Conservation (phyloP, 495 filamentous ascomycete species). For the Penicillium atrosanguineum region DNA sequence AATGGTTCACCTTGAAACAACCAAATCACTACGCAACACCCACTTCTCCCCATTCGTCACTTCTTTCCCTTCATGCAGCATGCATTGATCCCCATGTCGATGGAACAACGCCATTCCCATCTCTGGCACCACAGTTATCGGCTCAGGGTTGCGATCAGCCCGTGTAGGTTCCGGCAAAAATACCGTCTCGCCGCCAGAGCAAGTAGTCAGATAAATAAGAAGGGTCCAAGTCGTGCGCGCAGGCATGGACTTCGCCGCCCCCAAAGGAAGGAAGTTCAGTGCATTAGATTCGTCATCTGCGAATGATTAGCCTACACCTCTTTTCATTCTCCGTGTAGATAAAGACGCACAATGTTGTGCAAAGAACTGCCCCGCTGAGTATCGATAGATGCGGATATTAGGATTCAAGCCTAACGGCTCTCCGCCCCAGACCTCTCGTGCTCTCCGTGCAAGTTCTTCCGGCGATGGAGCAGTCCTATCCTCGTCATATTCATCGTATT, state of each 20-base stretch:
- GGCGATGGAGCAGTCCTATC: slow-evolving; percentile 6
- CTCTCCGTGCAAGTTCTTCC: background rate
- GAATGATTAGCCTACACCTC: background rate
- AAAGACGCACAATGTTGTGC: slow-evolving; percentile 68
- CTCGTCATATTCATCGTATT: slow-evolving; percentile 44
- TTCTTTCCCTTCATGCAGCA: slow-evolving; percentile 84
- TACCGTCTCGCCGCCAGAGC: slow-evolving; percentile 82
- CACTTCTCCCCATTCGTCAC: slow-evolving; percentile 85
- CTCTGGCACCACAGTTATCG: slow-evolving; percentile 67
- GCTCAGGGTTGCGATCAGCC: slow-evolving; percentile 49
- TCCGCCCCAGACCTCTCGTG: slow-evolving; percentile 64
- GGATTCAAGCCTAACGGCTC: slow-evolving; percentile 82
- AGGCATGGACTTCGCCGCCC: slow-evolving; percentile 38
- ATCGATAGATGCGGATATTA: slow-evolving; percentile 91
- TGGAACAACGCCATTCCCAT: slow-evolving; percentile 83
- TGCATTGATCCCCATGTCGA: slow-evolving; percentile 83
- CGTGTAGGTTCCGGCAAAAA: slow-evolving; percentile 77
- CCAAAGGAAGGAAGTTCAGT: slow-evolving; percentile 52
- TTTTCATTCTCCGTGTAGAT: background rate
- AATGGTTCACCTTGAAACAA: slow-evolving; percentile 53
- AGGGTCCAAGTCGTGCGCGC: slow-evolving; percentile 90
- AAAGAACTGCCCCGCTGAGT: slow-evolving; percentile 82
- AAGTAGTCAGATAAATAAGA: slow-evolving; percentile 81
- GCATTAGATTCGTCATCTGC: slow-evolving; percentile 78
- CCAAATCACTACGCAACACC: slow-evolving; percentile 86